A percentile compares a stretch with the other conserved stretches of the same genome.
Evolutionary conservation across 371 early-diverging fungal genomes (phyloP).

Genomic region (Apophysomyces elegans): DNA sequence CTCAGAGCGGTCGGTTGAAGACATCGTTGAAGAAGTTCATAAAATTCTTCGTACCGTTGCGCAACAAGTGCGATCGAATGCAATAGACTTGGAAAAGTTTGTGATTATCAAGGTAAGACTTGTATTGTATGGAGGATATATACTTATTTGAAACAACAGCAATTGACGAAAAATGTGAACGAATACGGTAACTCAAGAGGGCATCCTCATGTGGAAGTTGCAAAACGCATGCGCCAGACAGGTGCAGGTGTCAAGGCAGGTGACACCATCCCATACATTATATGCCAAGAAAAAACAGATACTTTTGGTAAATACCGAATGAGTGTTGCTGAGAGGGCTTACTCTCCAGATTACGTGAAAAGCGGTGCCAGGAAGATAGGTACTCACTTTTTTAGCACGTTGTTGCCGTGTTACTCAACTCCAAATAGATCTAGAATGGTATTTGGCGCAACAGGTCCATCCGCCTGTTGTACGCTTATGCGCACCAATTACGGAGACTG

Average conservation of each 20-base stretch:
- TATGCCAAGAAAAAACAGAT: conserved; percentile 63
- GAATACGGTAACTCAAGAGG: conserved; percentile 79
- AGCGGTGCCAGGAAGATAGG: conserved; percentile 14
- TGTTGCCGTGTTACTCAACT: background rate
- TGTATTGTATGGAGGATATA: background rate
- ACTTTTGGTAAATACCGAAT: background rate
- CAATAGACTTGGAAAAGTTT: conserved; percentile 77
- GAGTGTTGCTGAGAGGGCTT: background rate
- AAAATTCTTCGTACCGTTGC: conserved; percentile 18
- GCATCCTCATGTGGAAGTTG: conserved; percentile 95
- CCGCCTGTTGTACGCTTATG: conserved; percentile 88
- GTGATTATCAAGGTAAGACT: conserved; percentile 84
- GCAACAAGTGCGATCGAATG: conserved; percentile 60
- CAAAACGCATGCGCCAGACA: conserved; percentile 73
- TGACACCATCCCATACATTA: conserved; percentile 94
- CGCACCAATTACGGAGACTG: conserved; percentile 79
- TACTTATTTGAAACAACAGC: conserved; percentile 33
- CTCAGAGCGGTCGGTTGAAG: conserved; percentile 59
- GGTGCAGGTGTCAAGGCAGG: conserved; percentile 77
- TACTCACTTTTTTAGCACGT: conserved; percentile 6
- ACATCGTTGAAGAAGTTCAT: conserved; percentile 33
- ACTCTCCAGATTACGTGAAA: conserved; percentile 17
- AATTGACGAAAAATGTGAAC: conserved; percentile 87
- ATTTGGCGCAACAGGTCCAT: conserved; percentile 89
- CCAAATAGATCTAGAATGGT: conserved; percentile 85